A percentile compares a stretch with the other conserved stretches of the same genome.
Conservation (phyloP, 1,139 yeast species). For the Pichia sp. region DNA sequence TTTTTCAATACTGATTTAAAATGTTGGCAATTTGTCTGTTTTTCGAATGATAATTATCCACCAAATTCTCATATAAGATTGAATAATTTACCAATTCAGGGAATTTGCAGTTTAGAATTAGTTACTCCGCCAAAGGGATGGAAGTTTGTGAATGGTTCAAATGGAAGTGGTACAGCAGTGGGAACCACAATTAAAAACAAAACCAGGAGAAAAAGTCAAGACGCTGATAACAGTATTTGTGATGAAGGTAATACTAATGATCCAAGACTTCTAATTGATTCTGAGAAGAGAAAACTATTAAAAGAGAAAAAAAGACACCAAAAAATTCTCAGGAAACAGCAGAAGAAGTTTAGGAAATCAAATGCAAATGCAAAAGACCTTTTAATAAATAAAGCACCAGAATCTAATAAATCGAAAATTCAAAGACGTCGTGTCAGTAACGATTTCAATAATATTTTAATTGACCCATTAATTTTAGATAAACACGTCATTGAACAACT, state of each 20-base stretch:
- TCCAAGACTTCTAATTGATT: constrained; percentile 8
- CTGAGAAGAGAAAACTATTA: constrained; percentile 8
- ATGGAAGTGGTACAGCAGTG: too few relatives aligned
- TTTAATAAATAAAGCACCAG: constrained; percentile 3
- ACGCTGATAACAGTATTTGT: background rate
- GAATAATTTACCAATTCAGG: constrained; percentile 27
- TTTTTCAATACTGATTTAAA: constrained; percentile 40
- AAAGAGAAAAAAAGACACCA: constrained; percentile 10
- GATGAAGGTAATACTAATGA: background rate
- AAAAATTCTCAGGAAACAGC: constrained; percentile 4
- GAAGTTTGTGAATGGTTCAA: constrained; percentile 36
- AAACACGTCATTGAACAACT: constrained; percentile 5
- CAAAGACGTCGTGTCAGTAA: constrained; percentile 12
- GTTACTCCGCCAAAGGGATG: constrained; percentile 54
- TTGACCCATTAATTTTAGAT: constrained; percentile 10
- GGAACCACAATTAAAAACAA: too few relatives aligned
- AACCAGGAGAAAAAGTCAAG: background rate
- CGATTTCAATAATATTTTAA: constrained; percentile 12
- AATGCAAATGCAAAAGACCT: background rate
- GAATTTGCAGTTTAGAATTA: constrained; percentile 31
- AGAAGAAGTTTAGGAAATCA: background rate
- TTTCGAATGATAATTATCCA: constrained; percentile 48
- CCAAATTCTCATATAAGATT: constrained; percentile 34
- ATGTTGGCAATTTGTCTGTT: constrained; percentile 58
- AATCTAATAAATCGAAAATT: constrained; percentile 2